Percentiles rank a stretch among this genome's conserved stretches.
Conservation (phyloP, 768 basidiomycete species). For the Erythrobasidium yunnanense region DNA sequence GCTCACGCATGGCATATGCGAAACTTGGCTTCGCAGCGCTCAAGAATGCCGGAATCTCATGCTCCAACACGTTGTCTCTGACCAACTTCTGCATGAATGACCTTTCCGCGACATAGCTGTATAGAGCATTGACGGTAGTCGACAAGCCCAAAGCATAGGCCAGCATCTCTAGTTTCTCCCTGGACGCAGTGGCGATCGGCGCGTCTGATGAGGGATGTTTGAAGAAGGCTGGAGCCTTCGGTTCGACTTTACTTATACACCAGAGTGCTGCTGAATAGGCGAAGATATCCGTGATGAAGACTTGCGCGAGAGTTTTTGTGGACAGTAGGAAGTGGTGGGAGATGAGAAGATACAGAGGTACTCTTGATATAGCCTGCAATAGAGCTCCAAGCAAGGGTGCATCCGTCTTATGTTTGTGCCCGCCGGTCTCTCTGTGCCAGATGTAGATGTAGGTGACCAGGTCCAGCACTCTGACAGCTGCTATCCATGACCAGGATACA, state of each 20-base stretch:
- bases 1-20: background rate
- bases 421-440: constrained; percentile 15
- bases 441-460: constrained; percentile 7
- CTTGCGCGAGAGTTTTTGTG: constrained; percentile 19
- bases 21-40: background rate
- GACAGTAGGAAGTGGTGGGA: constrained; percentile 24
- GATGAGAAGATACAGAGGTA: constrained; percentile 20
- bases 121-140: constrained; percentile 17
- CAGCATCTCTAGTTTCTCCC: constrained; percentile 3
- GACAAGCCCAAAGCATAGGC: constrained; percentile 12
- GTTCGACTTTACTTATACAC: constrained; percentile 13
- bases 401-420: background rate
- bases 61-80: constrained; percentile 22
- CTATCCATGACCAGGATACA: constrained; percentile 8
- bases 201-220: background rate
- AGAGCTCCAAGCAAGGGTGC: constrained; percentile 10
- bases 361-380: background rate
- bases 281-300: constrained; percentile 22
- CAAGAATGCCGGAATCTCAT: constrained; percentile 26
- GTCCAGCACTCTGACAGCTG: constrained; percentile 6
- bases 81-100: constrained; percentile 18
- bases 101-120: constrained; percentile 21
- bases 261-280: constrained; percentile 20
- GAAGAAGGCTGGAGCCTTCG: constrained; percentile 9
- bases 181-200: background rate